Conservation (phyloP, 1,139 yeast genomes). For the Entelexis sorbosivorans region DNA sequence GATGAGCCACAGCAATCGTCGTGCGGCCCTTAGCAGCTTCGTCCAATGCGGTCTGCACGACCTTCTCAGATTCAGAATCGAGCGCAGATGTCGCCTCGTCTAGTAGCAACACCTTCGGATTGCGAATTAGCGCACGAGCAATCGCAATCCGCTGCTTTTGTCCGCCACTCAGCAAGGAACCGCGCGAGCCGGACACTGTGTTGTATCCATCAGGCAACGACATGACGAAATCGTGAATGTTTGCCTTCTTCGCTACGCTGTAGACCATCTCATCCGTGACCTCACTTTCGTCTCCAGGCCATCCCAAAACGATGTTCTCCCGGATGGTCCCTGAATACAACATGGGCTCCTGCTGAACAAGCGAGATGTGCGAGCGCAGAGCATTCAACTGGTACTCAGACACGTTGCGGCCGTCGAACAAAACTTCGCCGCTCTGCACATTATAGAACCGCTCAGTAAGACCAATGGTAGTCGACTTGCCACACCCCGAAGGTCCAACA, state of each 20-base stretch:
- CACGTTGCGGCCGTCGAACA: slow-evolving; percentile 62
- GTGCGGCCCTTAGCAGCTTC: slow-evolving; percentile 60
- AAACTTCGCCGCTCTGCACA: slow-evolving; percentile 53
- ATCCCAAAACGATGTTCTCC: slow-evolving; percentile 73
- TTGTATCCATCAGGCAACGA: slow-evolving; percentile 75
- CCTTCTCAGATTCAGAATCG: slow-evolving; percentile 71
- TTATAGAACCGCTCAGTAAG: slow-evolving; percentile 69
- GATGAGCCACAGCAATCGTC: slow-evolving; percentile 81
- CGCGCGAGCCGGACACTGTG: slow-evolving; percentile 72
- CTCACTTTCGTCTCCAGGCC: slow-evolving; percentile 38
- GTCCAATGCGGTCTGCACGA: slow-evolving; percentile 54
- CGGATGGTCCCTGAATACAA: slow-evolving; percentile 78
- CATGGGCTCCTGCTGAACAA: slow-evolving; percentile 76
- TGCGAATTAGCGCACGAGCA: slow-evolving; percentile 62
- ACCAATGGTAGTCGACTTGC: slow-evolving; percentile 86
- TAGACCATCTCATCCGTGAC: slow-evolving; percentile 53
- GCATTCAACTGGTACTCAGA: slow-evolving; percentile 58
- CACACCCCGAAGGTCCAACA: slow-evolving; percentile 94
- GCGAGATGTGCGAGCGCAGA: slow-evolving; percentile 62
- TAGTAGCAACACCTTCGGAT: slow-evolving; percentile 53
- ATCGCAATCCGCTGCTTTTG: slow-evolving; percentile 71
- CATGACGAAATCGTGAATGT: slow-evolving; percentile 64
- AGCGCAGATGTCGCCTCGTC: slow-evolving; percentile 78
- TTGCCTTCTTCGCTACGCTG: slow-evolving; percentile 66
- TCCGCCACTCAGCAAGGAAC: slow-evolving; percentile 76